A percentile compares a stretch with the other conserved stretches of the same genome.
These are phyloP conservation scores for Zoysia matrella DNA, from an alignment of 202 grass and related monocot genomes.

Conservation along the genomic window DNA sequence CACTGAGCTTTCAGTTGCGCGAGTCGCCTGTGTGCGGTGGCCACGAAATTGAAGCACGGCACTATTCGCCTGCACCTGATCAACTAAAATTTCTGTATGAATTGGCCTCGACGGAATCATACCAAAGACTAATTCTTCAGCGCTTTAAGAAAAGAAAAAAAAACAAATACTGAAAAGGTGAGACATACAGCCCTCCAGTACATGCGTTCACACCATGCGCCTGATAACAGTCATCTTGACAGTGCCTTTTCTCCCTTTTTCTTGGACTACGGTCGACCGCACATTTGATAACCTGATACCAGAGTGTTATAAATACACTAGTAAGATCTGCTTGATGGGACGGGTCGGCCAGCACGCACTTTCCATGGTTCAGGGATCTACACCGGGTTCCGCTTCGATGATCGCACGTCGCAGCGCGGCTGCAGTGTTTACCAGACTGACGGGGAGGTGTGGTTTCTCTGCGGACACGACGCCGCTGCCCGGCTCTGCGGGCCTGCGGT, in stretches of 20 bases:
- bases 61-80: too few relatives aligned
- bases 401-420: constrained; percentile 23
- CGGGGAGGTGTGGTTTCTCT: neutral
- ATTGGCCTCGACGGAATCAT: too few relatives aligned
- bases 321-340: constrained; percentile 33
- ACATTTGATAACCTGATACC: neutral
- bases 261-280: neutral
- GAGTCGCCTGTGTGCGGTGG: too few relatives aligned
- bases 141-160: neutral
- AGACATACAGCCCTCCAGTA: neutral
- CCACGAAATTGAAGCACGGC: too few relatives aligned
- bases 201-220: neutral
- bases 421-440: constrained; percentile 19
- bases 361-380: constrained; percentile 11
- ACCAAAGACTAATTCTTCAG: neutral
- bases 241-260: neutral
- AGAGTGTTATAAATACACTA: neutral
- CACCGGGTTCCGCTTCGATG: constrained; percentile 19
- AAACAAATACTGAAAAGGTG: neutral
- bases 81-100: too few relatives aligned
- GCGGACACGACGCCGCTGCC: too few relatives aligned
- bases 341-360: neutral
- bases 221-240: neutral
- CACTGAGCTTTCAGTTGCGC: too few relatives aligned
- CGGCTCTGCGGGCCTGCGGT: too few relatives aligned